Evolutionary conservation across 306 rosid species (phyloP), one percentile per base, ranked within the genome.

Genomic region (Lathyrus sativus): DNA sequence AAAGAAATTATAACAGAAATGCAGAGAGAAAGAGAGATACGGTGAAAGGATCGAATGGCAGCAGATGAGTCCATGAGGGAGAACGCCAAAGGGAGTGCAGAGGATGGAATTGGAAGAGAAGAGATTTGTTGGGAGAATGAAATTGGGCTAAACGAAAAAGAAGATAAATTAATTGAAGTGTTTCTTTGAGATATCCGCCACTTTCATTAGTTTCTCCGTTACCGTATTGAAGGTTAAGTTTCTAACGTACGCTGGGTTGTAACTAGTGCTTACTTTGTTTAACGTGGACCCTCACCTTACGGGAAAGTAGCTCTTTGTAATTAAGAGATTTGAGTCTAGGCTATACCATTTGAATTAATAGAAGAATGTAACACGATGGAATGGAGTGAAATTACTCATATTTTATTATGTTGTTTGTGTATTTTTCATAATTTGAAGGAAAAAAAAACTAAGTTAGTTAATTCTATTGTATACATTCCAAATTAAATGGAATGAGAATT

Each of bases 161-260:
- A 22, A 11, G 81, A 70, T 70, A 64, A 64, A 63, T 70, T 43
- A 45, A 59, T 63, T 33, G 59, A 38, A 77, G 17, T 29, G 10
- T 14, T 37, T 68, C 95, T 76, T 85, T 72, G 95, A 67, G 64
- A 81, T 86, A 50, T 84, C 92, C 98, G 96, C 88, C 88, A 4
- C 54, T 31, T 79, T 70, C 84, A 66, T 82, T 19, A 74, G 31
- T 70, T 87, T 81, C 83, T 85, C 85, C 95, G 91, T 77, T 63
- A 65, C 13, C n/a, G 6, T 44, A 13, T 39, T 11, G 22, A 19
- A 26, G 5, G 4, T 4, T 11, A 1, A 8, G 3, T 18, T 0
- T 68, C 96, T 83, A 85, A 77, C 84, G 31, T 85, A 79, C 90
- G 83, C 87, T 45, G 71, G 73, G 74, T 7, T 35, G 75, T 76